phyloP scores from a whole-genome alignment of 176 grass and related monocot genomes.

The Ensete ventricosum region DNA sequence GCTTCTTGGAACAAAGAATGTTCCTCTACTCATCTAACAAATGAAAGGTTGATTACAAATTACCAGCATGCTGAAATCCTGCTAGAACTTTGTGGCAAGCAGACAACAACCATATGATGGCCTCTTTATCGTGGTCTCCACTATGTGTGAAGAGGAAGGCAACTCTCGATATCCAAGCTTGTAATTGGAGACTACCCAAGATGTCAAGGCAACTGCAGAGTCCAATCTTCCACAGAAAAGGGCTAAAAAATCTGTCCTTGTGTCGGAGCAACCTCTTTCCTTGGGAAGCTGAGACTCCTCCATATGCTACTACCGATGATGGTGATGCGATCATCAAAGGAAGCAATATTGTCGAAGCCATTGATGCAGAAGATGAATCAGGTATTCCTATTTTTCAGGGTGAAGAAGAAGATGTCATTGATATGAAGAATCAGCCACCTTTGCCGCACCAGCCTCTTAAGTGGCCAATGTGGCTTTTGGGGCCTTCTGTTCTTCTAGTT shows the following conservation, averaged over 20 bases:
- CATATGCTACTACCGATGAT: slow-evolving; percentile 43
- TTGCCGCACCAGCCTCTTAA: slow-evolving; percentile 24
- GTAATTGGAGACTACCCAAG: slow-evolving; percentile 12
- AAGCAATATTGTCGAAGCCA: slow-evolving; percentile 43
- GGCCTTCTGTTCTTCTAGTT: slow-evolving; percentile 60
- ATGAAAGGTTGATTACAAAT: background rate
- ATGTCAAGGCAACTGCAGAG: slow-evolving; percentile 28
- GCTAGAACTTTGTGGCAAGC: background rate
- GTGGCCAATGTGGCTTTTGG: slow-evolving; percentile 82
- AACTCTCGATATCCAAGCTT: slow-evolving; percentile 27
- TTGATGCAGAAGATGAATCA: slow-evolving; percentile 51
- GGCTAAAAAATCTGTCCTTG: slow-evolving; percentile 27
- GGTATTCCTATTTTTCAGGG: slow-evolving; percentile 51
- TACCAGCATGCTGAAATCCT: background rate
- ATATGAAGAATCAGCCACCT: slow-evolving; percentile 34
- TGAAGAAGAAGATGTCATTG: slow-evolving; percentile 38
- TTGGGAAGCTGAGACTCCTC: slow-evolving; percentile 49
- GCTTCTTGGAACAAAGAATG: background rate
- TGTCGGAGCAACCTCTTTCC: slow-evolving; percentile 42
- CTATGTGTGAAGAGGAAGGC: slow-evolving; percentile 20
- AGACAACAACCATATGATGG: slow-evolving; percentile 25
- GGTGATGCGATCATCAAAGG: slow-evolving; percentile 46
- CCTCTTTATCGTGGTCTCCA: slow-evolving; percentile 34
- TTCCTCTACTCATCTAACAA: background rate
- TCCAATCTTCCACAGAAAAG: slow-evolving; percentile 5